A percentile compares a stretch with the other conserved stretches of the same genome.
Conservation (phyloP, 257 asterid species). For the Petunia secreta region DNA sequence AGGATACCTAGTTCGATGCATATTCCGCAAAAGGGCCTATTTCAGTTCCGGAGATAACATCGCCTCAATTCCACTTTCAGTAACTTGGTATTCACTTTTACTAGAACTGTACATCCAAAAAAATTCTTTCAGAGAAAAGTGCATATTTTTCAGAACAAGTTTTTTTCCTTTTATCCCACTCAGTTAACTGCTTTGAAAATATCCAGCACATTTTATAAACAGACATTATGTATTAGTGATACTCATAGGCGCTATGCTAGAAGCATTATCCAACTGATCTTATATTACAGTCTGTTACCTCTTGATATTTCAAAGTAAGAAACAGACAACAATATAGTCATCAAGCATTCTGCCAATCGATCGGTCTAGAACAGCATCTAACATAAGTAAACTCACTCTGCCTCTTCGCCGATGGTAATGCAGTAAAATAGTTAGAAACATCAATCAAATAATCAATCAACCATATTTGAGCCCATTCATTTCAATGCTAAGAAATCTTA, state of each 20-base stretch:
- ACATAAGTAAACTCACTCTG: background rate
- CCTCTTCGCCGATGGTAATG: slow-evolving; percentile 15
- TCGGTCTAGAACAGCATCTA: background rate
- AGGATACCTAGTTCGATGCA: too few relatives aligned
- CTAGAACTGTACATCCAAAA: background rate
- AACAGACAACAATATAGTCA: background rate
- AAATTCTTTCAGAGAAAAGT: background rate
- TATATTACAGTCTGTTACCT: background rate
- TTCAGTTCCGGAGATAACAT: too few relatives aligned
- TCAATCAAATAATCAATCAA: background rate
- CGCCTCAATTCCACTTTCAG: background rate
- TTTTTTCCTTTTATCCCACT: background rate
- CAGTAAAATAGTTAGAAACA: slow-evolving; percentile 4
- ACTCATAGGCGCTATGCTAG: background rate
- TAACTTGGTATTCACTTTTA: slow-evolving; percentile 7
- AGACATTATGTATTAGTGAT: background rate
- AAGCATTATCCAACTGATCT: background rate
- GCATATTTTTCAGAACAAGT: slow-evolving; percentile 1
- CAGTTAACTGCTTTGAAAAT: background rate
- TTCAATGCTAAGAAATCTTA: background rate
- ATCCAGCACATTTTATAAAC: slow-evolving; percentile 15
- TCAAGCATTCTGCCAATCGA: background rate
- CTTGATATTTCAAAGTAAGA: slow-evolving; percentile 8
- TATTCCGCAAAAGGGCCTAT: too few relatives aligned
- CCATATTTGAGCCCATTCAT: background rate